These are phyloP conservation scores for Spinacia oleracea DNA, from an alignment of 179 eudicot genomes.

Conservation along the genomic window DNA sequence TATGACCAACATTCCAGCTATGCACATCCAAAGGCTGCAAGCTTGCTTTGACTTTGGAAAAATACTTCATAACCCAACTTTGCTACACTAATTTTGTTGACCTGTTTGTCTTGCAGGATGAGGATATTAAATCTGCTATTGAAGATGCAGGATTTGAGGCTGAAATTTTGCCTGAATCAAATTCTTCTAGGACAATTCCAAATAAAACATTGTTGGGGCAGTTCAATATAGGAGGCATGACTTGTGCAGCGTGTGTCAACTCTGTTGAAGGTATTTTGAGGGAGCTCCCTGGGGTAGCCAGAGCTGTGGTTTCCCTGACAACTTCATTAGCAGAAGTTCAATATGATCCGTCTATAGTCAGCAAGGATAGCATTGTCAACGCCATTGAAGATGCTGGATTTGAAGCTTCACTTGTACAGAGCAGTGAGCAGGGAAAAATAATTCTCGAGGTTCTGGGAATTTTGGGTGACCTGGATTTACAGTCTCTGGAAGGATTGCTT, in stretches of 20 bases:
- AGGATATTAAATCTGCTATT: slow-evolving; percentile 71
- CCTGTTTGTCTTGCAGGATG: slow-evolving; percentile 55
- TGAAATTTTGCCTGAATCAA: slow-evolving; percentile 68
- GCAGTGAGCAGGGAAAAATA: slow-evolving; percentile 83
- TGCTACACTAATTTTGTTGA: slow-evolving; percentile 9
- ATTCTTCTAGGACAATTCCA: slow-evolving; percentile 37
- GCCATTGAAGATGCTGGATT: slow-evolving; percentile 99
- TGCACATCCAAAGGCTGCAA: no score
- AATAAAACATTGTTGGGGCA: slow-evolving; percentile 71
- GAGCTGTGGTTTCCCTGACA: slow-evolving; percentile 77
- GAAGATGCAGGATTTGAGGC: slow-evolving; percentile 99
- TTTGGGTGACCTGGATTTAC: slow-evolving; percentile 56
- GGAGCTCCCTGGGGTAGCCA: slow-evolving; percentile 74
- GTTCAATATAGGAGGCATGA: slow-evolving; percentile 95
- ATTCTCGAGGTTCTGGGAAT: slow-evolving; percentile 61
- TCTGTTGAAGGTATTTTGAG: slow-evolving; percentile 89
- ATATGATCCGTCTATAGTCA: slow-evolving; percentile 60
- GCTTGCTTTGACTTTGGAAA: no score
- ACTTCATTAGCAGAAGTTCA: slow-evolving; percentile 90
- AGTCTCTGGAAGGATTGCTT: slow-evolving; percentile 61
- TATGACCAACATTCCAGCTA: no score
- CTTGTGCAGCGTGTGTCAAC: slow-evolving; percentile 95
- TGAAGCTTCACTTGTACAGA: slow-evolving; percentile 91
- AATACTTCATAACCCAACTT: no score
- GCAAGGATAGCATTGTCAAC: slow-evolving; percentile 67